These are phyloP conservation scores for Posidonia oceanica DNA, from an alignment of 116 monocot genomes.

Conservation along the genomic window DNA sequence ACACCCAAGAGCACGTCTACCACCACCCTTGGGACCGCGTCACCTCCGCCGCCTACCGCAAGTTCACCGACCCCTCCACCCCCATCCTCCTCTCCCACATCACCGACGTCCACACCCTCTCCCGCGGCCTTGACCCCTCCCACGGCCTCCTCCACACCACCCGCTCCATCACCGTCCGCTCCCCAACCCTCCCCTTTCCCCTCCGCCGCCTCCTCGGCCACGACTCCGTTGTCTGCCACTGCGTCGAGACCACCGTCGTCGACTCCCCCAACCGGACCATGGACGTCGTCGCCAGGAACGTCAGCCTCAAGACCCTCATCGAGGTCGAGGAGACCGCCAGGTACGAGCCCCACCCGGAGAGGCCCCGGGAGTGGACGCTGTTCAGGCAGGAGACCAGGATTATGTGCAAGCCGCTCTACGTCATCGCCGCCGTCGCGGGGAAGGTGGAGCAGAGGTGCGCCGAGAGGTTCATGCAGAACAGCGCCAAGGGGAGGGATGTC, in stretches of 20 bases:
- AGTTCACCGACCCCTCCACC: conserved; percentile 77
- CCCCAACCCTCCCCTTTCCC: conserved; percentile 75
- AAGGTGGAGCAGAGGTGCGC: conserved; percentile 89
- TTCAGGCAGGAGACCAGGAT: conserved; percentile 92
- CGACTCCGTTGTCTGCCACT: conserved; percentile 52
- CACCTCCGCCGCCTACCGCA: conserved; percentile 76
- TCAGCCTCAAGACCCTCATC: conserved; percentile 51
- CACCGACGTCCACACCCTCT: conserved; percentile 92
- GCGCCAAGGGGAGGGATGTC: conserved; percentile 78
- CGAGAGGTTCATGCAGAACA: conserved; percentile 85
- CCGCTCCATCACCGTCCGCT: conserved; percentile 79
- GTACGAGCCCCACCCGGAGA: conserved; percentile 69
- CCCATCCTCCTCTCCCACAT: conserved; percentile 62
- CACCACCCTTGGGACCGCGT: conserved; percentile 91
- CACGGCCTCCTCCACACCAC: conserved; percentile 38
- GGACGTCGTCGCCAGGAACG: conserved; percentile 72
- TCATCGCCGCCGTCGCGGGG: conserved; percentile 74
- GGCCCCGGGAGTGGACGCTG: conserved; percentile 52
- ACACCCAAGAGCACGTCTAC: conserved; percentile 88
- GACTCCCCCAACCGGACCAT: conserved; percentile 50
- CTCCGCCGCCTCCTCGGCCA: conserved; percentile 56
- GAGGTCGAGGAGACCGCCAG: conserved; percentile 80
- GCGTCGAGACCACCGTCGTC: conserved; percentile 74
- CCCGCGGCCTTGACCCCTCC: conserved; percentile 40
- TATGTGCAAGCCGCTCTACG: conserved; percentile 67